phyloP scores from a whole-genome alignment of 164 flowering plant species.

The Umbellularia californica region DNA sequence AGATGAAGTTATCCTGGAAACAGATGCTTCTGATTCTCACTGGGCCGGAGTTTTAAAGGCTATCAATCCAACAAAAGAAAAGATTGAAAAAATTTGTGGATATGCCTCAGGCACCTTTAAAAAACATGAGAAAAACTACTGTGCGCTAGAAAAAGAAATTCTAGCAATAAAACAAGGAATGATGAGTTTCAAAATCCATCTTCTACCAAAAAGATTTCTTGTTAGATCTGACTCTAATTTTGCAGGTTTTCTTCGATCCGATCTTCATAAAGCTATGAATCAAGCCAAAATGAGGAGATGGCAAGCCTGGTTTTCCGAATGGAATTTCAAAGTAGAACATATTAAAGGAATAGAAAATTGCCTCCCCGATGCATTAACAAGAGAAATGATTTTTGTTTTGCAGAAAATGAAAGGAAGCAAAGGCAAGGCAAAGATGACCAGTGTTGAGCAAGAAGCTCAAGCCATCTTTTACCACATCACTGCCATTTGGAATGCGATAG shows the following conservation, averaged over 20 bases:
- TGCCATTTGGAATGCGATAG: rapidly evolving
- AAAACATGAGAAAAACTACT: too few species aligned
- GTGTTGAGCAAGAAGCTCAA: too few species aligned
- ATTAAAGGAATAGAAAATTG: background rate
- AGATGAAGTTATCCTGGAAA: background rate
- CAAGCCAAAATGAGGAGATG: background rate
- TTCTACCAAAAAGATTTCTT: background rate
- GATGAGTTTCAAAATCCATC: background rate
- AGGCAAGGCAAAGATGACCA: too few species aligned
- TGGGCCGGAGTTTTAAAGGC: background rate
- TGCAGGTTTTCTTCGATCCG: background rate
- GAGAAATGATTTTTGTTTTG: background rate
- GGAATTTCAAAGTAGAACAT: background rate
- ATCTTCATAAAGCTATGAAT: too few species aligned
- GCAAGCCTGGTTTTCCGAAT: background rate
- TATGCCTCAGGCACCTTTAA: too few species aligned
- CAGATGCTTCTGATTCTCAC: background rate
- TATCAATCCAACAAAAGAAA: background rate
- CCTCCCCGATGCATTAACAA: rapidly evolving
- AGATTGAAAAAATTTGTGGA: too few species aligned
- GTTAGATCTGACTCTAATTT: background rate
- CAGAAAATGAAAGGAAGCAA: too few species aligned
- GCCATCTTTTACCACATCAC: too few species aligned
- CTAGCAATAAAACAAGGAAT: background rate
- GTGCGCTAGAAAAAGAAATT: too few species aligned